Evolutionary conservation across 148 eudicot genomes (phyloP).

Genomic region (Vaccinium vitisidaea): DNA sequence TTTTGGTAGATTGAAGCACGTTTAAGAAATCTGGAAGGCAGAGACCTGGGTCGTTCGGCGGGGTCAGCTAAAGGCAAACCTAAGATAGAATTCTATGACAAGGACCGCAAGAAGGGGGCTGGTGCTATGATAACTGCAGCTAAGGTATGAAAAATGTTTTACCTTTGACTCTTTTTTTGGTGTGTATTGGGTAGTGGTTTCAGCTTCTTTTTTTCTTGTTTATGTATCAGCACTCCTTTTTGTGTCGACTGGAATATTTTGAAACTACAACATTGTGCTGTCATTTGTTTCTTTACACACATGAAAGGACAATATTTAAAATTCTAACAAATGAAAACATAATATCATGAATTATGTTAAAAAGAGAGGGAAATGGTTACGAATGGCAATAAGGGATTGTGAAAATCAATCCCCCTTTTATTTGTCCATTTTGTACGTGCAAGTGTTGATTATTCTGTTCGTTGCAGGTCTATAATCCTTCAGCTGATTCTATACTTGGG

Average conservation of each 20-base stretch:
- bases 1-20: conserved; percentile 77
- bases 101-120: conserved; percentile 77
- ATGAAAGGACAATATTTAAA: neutral
- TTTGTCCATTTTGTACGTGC: neutral
- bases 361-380: neutral
- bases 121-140: conserved; percentile 87
- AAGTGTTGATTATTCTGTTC: neutral
- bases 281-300: neutral
- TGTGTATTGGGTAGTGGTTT: neutral
- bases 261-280: neutral
- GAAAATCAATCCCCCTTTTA: neutral
- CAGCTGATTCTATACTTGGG: conserved; percentile 73
- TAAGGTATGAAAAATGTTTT: conserved; percentile 45
- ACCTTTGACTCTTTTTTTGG: neutral
- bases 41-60: conserved; percentile 79
- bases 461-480: conserved; percentile 74
- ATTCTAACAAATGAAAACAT: neutral
- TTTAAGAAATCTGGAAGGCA: conserved; percentile 78
- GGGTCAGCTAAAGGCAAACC: conserved; percentile 97
- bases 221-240: neutral
- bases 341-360: neutral
- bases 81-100: conserved; percentile 82
- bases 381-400: neutral
- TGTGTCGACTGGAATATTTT: neutral
- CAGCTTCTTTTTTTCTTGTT: neutral